Evolutionary conservation across 208 protist species (phyloP), one percentile per base, ranked within the genome.

Genomic region (Strigomonas galati): DNA sequence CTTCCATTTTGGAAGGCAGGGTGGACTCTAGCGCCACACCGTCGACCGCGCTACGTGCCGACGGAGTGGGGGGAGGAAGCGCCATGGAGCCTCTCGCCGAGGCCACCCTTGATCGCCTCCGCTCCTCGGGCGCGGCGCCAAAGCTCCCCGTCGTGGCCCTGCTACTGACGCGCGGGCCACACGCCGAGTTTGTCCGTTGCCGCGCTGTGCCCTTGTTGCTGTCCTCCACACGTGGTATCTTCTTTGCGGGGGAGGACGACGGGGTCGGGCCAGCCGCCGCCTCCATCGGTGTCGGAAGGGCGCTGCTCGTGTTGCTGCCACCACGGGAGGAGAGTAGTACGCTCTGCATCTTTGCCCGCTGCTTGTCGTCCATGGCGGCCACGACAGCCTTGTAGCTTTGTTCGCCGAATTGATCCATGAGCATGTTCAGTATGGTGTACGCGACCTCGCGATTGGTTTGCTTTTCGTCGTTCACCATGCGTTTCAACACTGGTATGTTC

Each of bases 401-500:
- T 35, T 90, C 85, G 27, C 85, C 90, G 74, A 89, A 79, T 10
- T 69, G 66, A 5, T 43, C 24, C 0, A 89, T 79, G 32, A 95
- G 72, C 40, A 74, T 77, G 56, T 68, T 64, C 12, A 93, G 71
- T 48, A 96, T 40, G 19, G 82, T 61, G 71, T 79, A 91, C 17
- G 71, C 74, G 1, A 79, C 76, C 26, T 96, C 87, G 26, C 86
- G 79, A 68, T 87, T 89, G 27, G 79, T 73, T 19, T 81, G 30
- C 62, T 93, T 93, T 46, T 96, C 90, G 70, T 96, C 90, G 67
- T 89, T 93, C 28, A 91, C 78, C 46, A 91, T 76, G 35, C 86
- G 83, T 24, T 69, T 67, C 51, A 96, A 65, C 72, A 89, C 85
- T 1, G 53, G 49, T 2, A 65, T 78, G 10, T 81, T 74, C 23